phyloP scores from a whole-genome alignment of 331 rosid genomes.

The Phaseolus coccineus region DNA sequence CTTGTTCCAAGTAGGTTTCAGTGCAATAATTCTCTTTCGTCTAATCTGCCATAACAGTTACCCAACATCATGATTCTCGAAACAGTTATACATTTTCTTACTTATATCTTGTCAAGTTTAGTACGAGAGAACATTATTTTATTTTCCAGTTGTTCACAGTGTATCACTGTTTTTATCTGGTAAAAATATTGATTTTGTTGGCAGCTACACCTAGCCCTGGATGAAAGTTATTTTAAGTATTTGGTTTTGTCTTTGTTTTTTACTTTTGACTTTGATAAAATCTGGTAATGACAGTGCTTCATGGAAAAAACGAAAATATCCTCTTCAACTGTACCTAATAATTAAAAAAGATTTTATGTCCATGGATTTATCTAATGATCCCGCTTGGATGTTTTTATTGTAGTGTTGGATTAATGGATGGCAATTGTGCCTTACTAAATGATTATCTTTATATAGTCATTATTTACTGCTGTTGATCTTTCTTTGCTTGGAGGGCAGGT shows the following conservation, averaged over 20 bases:
- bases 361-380: constrained; percentile 17
- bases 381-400: constrained; percentile 15
- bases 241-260: neutral
- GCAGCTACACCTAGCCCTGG: constrained; percentile 23
- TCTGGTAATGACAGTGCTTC: constrained; percentile 6
- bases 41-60: neutral
- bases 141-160: constrained; percentile 2
- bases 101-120: neutral
- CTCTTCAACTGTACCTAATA: neutral
- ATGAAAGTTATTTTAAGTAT: neutral
- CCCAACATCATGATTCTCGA: neutral
- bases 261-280: constrained; percentile 17
- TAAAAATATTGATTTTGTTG: constrained; percentile 30
- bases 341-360: neutral
- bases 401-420: constrained; percentile 24
- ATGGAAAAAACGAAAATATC: neutral
- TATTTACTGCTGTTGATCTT: constrained; percentile 36
- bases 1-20: neutral
- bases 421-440: constrained; percentile 36
- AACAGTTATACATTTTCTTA: neutral
- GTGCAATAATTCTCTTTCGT: neutral
- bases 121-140: neutral
- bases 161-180: constrained; percentile 13
- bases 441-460: constrained; percentile 31
- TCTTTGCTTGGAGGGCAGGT: constrained; percentile 58